Evolutionary conservation across 2,329 filamentous ascomycete species (phyloP).

Genomic region (Colletotrichum plurivorum): DNA sequence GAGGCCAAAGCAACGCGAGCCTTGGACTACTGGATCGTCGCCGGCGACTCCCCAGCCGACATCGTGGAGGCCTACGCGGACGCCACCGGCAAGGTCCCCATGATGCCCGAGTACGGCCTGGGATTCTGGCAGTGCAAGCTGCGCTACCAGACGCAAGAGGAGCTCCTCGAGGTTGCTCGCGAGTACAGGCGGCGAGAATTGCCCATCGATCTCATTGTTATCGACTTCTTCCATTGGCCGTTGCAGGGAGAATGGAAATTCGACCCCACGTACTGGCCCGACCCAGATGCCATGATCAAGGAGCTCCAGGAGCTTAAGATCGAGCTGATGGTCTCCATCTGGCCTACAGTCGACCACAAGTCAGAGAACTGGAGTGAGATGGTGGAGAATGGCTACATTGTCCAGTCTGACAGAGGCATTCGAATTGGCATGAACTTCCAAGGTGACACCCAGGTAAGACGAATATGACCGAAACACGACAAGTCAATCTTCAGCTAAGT

Average conservation of each 20-base stretch:
- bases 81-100: conserved; percentile 69
- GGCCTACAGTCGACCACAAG: conserved; percentile 67
- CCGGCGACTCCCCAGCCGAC: conserved; percentile 64
- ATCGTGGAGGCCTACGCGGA: conserved; percentile 68
- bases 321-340: conserved; percentile 79
- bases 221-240: conserved; percentile 77
- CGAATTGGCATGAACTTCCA: conserved; percentile 71
- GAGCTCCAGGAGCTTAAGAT: conserved; percentile 72
- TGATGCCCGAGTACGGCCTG: conserved; percentile 76
- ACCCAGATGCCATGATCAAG: conserved; percentile 75
- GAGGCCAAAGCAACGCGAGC: conserved; percentile 68
- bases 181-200: conserved; percentile 67
- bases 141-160: conserved; percentile 73
- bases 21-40: conserved; percentile 74
- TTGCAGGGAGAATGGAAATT: conserved; percentile 78
- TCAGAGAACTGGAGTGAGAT: conserved; percentile 50
- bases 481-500: too few relatives aligned
- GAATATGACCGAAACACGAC: too few relatives aligned
- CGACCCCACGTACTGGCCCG: conserved; percentile 74
- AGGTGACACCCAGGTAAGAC: conserved; percentile 59
- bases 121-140: conserved; percentile 77
- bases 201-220: conserved; percentile 72
- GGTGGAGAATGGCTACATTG: conserved; percentile 66
- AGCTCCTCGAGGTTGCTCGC: conserved; percentile 68
- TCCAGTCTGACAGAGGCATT: conserved; percentile 72